Evolutionary conservation across 1,284 basidiomycete species (phyloP), one percentile per base, ranked within the genome.

Genomic region (Ganoderma lingzhi): DNA sequence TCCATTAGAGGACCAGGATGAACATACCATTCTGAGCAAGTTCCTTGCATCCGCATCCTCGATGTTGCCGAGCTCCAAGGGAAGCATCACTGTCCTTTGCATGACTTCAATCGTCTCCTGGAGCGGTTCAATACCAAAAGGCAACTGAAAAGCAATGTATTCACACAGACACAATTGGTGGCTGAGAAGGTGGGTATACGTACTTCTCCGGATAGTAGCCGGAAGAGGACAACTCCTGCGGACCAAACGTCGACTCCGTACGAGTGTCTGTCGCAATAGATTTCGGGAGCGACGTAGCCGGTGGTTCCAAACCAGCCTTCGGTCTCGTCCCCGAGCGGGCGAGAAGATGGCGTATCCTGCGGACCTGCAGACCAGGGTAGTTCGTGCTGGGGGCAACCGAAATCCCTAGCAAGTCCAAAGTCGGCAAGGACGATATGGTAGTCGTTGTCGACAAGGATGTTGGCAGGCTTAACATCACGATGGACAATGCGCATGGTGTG

Each of bases 181-280:
- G 8, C 30, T 6, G 12, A 35, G 28, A 19, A 15, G 12, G 32
- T 15, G 30, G 53, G 17, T 56, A 30, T 32, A 32, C 53, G 53
- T 32, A 56, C 53, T 35, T 56, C 53, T 35, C 53, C 53, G 17
- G 53, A 32, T 9, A 56, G 15, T 14, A 56, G 53, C 14, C 32
- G 53, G 32, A 17, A 56, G 14, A 56, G 53, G 17, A 56, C 30
- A 12, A 56, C 53, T 89, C 89, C 10, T 14, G 89, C 79, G 14
- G 86, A 71, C 76, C 76, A 76, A 10, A 74, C 56, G 48, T 76
- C 76, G 55, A 86, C 86, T 5, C 84, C 84, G 51, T 84, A 85
- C 19, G 85, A 85, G 77, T 90, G 89, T 32, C 68, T 72, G 1
- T 76, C 73, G 19, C 65, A 55, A 39, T 90, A 80, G 37, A 91